phyloP scores from a whole-genome alignment of 2,329 filamentous ascomycete genomes.

The Calonectria multiphialidica region DNA sequence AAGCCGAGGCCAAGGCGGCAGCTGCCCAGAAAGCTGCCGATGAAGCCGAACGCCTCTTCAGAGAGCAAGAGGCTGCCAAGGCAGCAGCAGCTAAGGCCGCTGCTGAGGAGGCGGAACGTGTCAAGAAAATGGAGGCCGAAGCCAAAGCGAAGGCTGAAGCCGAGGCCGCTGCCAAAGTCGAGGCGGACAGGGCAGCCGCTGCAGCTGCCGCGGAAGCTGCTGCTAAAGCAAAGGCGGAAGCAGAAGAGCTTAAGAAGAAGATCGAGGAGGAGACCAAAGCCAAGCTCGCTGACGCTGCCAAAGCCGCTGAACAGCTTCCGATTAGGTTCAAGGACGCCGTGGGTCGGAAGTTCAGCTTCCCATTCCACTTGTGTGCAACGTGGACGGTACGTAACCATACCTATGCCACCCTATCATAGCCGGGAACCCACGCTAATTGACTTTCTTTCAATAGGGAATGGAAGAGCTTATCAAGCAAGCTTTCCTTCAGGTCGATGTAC shows the following conservation, averaged over 20 bases:
- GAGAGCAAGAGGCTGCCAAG: conserved; percentile 54
- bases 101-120: conserved; percentile 52
- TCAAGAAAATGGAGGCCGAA: conserved; percentile 58
- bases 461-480: conserved; percentile 88
- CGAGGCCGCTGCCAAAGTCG: conserved; percentile 52
- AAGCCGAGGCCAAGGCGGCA: conserved; percentile 55
- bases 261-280: conserved; percentile 68
- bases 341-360: conserved; percentile 92
- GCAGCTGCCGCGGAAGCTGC: conserved; percentile 58
- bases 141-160: conserved; percentile 55
- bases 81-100: conserved; percentile 54
- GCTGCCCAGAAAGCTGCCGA: conserved; percentile 57
- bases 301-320: conserved; percentile 74
- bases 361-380: conserved; percentile 85
- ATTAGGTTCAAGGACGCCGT: conserved; percentile 94
- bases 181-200: conserved; percentile 55
- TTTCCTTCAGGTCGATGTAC: conserved; percentile 81
- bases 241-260: conserved; percentile 72
- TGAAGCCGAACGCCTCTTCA: conserved; percentile 55
- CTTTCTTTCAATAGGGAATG: conserved; percentile 72
- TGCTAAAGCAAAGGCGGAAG: conserved; percentile 63
- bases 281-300: conserved; percentile 60
- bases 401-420: not conserved
- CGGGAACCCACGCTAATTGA: conserved; percentile 36
- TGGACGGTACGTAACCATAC: conserved; percentile 75